phyloP scores from a whole-genome alignment of 164 flowering plant genomes.

The Malania oleifera region DNA sequence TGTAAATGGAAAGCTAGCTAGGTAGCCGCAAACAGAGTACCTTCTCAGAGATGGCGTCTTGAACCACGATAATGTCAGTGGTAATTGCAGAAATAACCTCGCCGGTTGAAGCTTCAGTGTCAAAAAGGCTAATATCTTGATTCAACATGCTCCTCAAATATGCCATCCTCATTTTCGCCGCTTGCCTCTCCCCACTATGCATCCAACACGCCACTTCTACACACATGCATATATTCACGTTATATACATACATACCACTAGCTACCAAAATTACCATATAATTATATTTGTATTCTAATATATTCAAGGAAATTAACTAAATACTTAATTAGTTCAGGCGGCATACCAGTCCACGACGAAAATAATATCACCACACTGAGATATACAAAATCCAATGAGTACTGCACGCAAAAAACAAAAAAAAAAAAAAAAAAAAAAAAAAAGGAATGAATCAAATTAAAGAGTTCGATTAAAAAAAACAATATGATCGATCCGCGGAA shows the following conservation, averaged over 20 bases:
- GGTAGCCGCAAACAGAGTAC: slow-evolving; percentile 31
- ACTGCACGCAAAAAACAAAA: slow-evolving; percentile 51
- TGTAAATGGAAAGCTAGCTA: too few relatives aligned
- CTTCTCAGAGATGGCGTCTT: slow-evolving; percentile 98
- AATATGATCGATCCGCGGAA: too few relatives aligned
- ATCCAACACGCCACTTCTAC: slow-evolving; percentile 99
- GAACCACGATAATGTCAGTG: slow-evolving; percentile 82
- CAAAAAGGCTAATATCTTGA: slow-evolving; percentile 90
- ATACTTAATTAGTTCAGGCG: background rate
- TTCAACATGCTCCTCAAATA: slow-evolving; percentile 77
- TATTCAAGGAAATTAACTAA: background rate
- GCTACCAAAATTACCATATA: background rate
- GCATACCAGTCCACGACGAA: slow-evolving; percentile 93
- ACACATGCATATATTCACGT: background rate
- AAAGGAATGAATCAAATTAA: background rate
- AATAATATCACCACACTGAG: slow-evolving; percentile 76
- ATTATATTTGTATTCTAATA: background rate
- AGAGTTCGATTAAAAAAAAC: too few relatives aligned
- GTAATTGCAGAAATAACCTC: slow-evolving; percentile 91
- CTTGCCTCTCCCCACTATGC: slow-evolving; percentile 95
- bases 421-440: background rate
- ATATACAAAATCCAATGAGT: slow-evolving; percentile 88
- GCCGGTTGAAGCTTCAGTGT: slow-evolving; percentile 90
- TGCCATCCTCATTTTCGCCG: slow-evolving; percentile 93
- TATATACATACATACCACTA: too few relatives aligned